Base-by-base conservation (phyloP, 306 rosid genomes). In the Benincasa hispida region DNA sequence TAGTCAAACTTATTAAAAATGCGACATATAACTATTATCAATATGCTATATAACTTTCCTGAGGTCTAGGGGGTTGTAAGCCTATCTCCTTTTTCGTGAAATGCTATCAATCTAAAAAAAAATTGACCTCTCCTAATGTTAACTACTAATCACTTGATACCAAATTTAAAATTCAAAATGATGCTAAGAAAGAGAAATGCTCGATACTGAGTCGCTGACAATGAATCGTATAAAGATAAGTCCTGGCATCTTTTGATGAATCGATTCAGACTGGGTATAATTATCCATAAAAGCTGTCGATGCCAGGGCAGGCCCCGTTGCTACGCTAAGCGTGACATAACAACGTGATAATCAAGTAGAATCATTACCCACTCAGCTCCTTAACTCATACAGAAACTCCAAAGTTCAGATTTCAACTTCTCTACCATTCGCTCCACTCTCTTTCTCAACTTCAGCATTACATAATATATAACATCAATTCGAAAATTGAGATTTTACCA, bases 401-500 rank as follows among this genome's bases (percentile, higher is more conserved):
- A 24, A 69, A 69, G 57, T 25, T 42, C 10, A 45, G 21, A 47
- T 25, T 48, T 8, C 41, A 42, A 47, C 28, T 45, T 45, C 75
- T 69, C 6, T 42, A 22, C n/a, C 32, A 1, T 5, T 68, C 10
- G 8, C 57, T 24, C 48, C 14, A 69, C 32, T 70, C 39, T 6
- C 57, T 47, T 70, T 24, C 57, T 15, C 24, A 47, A 70, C 22
- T 45, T 7, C 55, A 22, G 0, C 8, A 2, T 11, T 68, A 13
- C 11, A 25, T 15, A 47, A 8, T 17, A 14, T 0, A 70, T 15
- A 70, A 42, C 76, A 47, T 25, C 14, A 27, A 47, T 6, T 70
- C 11, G 75, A 28, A 47, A 39, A 1, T 19, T 27, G 17, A 19
- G 34, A 57, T 12, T n/a, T 66, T 66, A 90, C 97, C 98, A 94